These are phyloP conservation scores for Torulaspora pretoriensis DNA, from an alignment of 1,139 yeast genomes.

Conservation along the genomic window DNA sequence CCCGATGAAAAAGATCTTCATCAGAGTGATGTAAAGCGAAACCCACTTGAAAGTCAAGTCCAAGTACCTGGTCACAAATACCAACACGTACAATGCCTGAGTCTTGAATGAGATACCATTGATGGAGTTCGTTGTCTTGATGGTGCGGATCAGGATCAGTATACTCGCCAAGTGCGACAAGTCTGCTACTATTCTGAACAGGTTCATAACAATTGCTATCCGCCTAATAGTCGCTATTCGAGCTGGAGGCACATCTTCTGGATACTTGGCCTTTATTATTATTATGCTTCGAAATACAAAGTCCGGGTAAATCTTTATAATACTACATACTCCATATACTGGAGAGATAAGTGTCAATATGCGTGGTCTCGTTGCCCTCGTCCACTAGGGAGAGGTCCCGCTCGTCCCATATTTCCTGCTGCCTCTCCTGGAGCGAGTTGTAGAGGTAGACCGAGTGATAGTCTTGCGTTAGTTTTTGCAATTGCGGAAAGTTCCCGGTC, in stretches of 20 bases:
- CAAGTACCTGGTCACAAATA: slow-evolving; percentile 74
- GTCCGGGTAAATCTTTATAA: background rate
- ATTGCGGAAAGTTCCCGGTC: background rate
- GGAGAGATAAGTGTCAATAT: background rate
- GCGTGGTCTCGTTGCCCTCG: background rate
- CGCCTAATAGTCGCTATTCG: background rate
- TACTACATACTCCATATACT: slow-evolving; percentile 8
- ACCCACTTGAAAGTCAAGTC: slow-evolving; percentile 54
- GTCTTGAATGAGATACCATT: slow-evolving; percentile 88
- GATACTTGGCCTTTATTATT: background rate
- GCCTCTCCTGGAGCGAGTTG: slow-evolving; percentile 9
- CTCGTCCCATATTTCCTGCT: background rate
- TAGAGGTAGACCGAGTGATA: slow-evolving; percentile 13
- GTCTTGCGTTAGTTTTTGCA: background rate
- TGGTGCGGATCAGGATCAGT: slow-evolving; percentile 67
- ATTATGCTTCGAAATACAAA: background rate
- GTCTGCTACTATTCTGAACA: slow-evolving; percentile 61
- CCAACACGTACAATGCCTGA: slow-evolving; percentile 72
- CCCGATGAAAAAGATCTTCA: slow-evolving; percentile 77
- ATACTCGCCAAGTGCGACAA: slow-evolving; percentile 79
- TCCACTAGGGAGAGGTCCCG: background rate
- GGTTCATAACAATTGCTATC: slow-evolving; percentile 33
- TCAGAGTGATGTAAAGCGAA: slow-evolving; percentile 69
- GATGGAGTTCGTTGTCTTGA: slow-evolving; percentile 60
- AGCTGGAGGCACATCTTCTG: background rate